Percentiles rank a stretch among this genome's conserved stretches.
Conservation (phyloP, 202 grass and related monocot species). For the Hordeum pubiflorum region DNA sequence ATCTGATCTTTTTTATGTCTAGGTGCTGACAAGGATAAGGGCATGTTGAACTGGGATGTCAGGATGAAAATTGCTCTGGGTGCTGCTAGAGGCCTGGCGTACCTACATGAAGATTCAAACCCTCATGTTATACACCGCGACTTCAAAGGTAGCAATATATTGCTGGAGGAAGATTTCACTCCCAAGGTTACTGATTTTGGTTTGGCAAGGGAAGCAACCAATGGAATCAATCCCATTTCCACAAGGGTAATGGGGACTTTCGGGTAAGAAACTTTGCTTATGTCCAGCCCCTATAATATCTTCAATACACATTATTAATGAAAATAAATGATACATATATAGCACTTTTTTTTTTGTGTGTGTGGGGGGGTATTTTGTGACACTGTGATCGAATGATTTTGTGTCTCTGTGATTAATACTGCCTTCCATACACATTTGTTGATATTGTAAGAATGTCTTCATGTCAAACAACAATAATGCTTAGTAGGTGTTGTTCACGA, state of each 20-base stretch:
- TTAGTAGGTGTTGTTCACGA: not conserved
- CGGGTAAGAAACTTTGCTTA: conserved; percentile 53
- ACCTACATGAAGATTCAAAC: conserved; percentile 94
- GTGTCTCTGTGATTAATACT: not conserved
- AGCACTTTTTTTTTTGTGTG: not conserved
- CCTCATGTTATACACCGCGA: conserved; percentile 94
- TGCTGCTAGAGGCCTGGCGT: conserved; percentile 91
- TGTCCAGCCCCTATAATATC: not conserved
- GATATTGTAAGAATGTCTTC: not conserved
- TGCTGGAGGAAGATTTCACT: conserved; percentile 93
- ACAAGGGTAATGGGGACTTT: conserved; percentile 98
- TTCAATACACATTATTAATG: not conserved
- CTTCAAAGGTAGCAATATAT: conserved; percentile 91
- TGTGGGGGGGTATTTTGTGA: not conserved
- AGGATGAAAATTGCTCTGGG: conserved; percentile 93
- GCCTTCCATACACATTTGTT: not conserved
- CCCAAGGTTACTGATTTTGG: conserved; percentile 98
- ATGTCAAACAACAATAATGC: not conserved
- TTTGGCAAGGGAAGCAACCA: conserved; percentile 84
- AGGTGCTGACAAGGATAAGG: conserved; percentile 78
- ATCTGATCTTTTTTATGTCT: conserved; percentile 9
- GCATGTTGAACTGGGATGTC: conserved; percentile 73
- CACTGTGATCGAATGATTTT: not conserved
- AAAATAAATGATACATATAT: not conserved
- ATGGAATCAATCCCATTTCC: conserved; percentile 65